Percentiles rank a stretch among this genome's conserved stretches.
phyloP scores from a whole-genome alignment of 768 basidiomycete genomes.

The Russula earlei region DNA sequence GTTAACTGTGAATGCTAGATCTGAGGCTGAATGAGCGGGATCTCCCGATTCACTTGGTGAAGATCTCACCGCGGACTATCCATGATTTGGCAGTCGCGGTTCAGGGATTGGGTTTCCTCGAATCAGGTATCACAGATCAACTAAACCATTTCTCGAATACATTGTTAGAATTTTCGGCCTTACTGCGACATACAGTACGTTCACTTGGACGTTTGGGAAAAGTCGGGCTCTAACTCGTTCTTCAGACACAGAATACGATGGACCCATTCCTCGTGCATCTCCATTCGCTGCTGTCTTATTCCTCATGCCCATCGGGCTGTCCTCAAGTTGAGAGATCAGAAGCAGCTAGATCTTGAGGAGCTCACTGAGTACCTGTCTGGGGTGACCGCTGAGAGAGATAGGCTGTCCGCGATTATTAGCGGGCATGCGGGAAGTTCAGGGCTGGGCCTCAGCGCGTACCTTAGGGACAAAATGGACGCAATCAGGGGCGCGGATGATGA shows the following conservation, averaged over 20 bases:
- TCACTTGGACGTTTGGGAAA: neutral
- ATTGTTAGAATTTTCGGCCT: slow-evolving; percentile 86
- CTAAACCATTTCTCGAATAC: slow-evolving; percentile 96
- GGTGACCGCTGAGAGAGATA: slow-evolving; percentile 88
- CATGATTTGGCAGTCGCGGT: slow-evolving; percentile 94
- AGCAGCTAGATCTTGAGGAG: slow-evolving; percentile 98
- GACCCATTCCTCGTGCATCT: slow-evolving; percentile 88
- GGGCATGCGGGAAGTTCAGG: slow-evolving; percentile 84
- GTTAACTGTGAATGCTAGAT: slow-evolving; percentile 31
- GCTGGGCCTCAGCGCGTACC: slow-evolving; percentile 77
- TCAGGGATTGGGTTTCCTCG: slow-evolving; percentile 94
- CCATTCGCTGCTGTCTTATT: slow-evolving; percentile 89
- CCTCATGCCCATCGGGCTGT: slow-evolving; percentile 89
- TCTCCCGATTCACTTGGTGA: slow-evolving; percentile 60
- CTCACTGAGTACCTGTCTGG: slow-evolving; percentile 89
- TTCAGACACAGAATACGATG: slow-evolving; percentile 77
- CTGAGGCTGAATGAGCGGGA: slow-evolving; percentile 83
- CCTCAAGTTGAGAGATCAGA: slow-evolving; percentile 92
- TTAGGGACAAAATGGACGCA: slow-evolving; percentile 87
- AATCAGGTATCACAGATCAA: slow-evolving; percentile 97
- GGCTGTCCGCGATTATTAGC: slow-evolving; percentile 79
- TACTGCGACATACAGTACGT: slow-evolving; percentile 73
- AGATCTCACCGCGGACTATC: slow-evolving; percentile 97
- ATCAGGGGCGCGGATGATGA: slow-evolving; percentile 92
- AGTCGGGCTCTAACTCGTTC: neutral